Evolutionary conservation across 2,329 filamentous ascomycete genomes (phyloP), one percentile per base, ranked within the genome.

Genomic region (Myriosclerotinia scirpicola): DNA sequence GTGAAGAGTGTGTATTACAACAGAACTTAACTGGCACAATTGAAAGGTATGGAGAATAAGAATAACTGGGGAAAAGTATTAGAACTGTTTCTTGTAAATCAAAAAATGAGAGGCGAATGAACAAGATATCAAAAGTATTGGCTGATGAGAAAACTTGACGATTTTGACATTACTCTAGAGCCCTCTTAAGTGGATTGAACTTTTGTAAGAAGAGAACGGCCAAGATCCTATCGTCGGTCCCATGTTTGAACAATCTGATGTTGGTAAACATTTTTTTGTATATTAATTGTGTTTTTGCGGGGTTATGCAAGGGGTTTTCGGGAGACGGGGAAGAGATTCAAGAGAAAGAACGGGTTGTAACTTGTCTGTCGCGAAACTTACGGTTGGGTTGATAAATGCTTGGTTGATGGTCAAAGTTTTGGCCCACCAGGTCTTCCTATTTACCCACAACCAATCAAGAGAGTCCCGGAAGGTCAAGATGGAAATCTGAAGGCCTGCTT

Each of bases 351-450:
- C n/a, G 20, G 58, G 38, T 26, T 52, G n/a, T n/a, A n/a, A n/a
- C n/a, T n/a, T n/a, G 40, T 42, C 12, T 22, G 44, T 50, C 20
- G 44, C n/a, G 34, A 50, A 58, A 30, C 7, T 30, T 1, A 22
- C 20, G 42, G 15, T n/a, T n/a, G 20, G 40, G 14, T n/a, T 48
- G n/a, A 7, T 50, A 15, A 48, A 60, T 50, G 58, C 30, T 60
- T 60, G 58, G 58, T 38, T 38, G 30, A 50, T 60, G 56, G 56
- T 60, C 56, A 60, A 60, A 60, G 56, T 60, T 36, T 34, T 48
- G n/a, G n/a, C 8, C 46, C 46, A 11, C n/a, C 46, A 50, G 7
- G n/a, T 50, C n/a, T 3, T 9, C 20, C 15, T 5, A 50, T 52
- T 52, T 26, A 3, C 30, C 15, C 22, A 36, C 14, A 38, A 7